Evolutionary conservation across 2,329 filamentous ascomycete species (phyloP).

Genomic region (Clarireedia hainanense): DNA sequence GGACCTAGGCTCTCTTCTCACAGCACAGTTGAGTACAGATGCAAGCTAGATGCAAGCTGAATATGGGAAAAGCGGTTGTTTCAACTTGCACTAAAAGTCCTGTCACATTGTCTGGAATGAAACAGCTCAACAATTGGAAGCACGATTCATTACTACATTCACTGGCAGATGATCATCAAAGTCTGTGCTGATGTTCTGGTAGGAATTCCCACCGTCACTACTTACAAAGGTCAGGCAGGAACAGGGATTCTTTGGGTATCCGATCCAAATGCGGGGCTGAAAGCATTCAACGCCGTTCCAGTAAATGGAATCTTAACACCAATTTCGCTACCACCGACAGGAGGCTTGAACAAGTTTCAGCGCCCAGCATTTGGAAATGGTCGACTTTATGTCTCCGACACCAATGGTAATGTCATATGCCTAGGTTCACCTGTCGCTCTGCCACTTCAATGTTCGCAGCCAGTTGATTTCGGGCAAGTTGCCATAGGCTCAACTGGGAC

Average conservation of each 20-base stretch:
- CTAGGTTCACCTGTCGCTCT: constrained; percentile 31
- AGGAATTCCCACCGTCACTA: constrained; percentile 28
- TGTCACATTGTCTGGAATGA: too few species aligned
- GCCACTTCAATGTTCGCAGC: constrained; percentile 31
- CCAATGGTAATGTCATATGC: constrained; percentile 21
- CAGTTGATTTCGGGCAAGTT: constrained; percentile 29
- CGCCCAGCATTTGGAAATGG: constrained; percentile 33
- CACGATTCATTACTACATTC: too few species aligned
- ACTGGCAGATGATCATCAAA: not conserved
- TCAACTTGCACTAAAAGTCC: too few species aligned
- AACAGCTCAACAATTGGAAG: too few species aligned
- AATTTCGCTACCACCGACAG: constrained; percentile 29
- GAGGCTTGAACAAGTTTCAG: constrained; percentile 31
- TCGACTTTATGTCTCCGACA: constrained; percentile 26
- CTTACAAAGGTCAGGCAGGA: constrained; percentile 27
- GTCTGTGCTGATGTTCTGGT: constrained; percentile 23
- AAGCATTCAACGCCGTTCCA: constrained; percentile 33
- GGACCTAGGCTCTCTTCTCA: too few species aligned
- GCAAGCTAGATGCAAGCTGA: too few species aligned
- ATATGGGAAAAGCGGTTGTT: too few species aligned
- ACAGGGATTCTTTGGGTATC: constrained; percentile 33
- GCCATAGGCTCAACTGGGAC: constrained; percentile 29
- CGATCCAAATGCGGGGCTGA: constrained; percentile 31
- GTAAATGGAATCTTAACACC: constrained; percentile 28
- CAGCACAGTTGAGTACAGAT: too few species aligned